Percentiles rank a stretch among this genome's conserved stretches.
phyloP scores from a whole-genome alignment of 2,329 filamentous ascomycete species.

The Amauroascus verrucosus region DNA sequence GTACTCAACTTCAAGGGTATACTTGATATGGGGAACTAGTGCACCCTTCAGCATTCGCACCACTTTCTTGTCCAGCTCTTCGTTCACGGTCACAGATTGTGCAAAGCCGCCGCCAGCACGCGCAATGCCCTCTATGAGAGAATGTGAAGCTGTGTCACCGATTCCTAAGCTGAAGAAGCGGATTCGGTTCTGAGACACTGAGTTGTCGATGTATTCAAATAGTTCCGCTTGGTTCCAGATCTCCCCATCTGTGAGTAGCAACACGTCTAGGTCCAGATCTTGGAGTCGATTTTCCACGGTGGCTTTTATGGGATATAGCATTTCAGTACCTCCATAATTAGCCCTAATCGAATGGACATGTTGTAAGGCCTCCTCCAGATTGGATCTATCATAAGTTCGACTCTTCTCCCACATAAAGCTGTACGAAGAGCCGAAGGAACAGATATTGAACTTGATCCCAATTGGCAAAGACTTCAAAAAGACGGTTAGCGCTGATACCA shows the following conservation, averaged over 20 bases:
- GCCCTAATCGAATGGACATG: conserved; percentile 38
- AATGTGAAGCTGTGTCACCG: conserved; percentile 44
- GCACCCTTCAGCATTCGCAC: conserved; percentile 65
- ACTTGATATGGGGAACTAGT: conserved; percentile 55
- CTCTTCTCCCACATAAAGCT: conserved; percentile 8
- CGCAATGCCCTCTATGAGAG: conserved; percentile 50
- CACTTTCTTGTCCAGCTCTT: conserved; percentile 59
- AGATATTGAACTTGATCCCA: conserved; percentile 21
- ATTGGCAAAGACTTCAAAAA: conserved; percentile 12
- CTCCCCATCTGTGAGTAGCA: conserved; percentile 13
- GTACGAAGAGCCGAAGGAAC: conserved; percentile 9
- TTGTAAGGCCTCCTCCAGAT: conserved; percentile 35
- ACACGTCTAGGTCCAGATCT: conserved; percentile 26
- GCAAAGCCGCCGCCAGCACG: conserved; percentile 45
- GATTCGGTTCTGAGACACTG: conserved; percentile 34
- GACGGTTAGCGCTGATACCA: conserved; percentile 6
- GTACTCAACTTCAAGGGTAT: conserved; percentile 55
- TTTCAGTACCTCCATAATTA: conserved; percentile 13
- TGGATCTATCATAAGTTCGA: conserved; percentile 37
- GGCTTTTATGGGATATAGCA: conserved; percentile 34
- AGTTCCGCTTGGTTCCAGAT: conserved; percentile 9
- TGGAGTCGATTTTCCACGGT: conserved; percentile 39
- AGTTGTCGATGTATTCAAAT: conserved; percentile 3
- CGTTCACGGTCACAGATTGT: conserved; percentile 52
- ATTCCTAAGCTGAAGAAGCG: conserved; percentile 49